A percentile compares a stretch with the other conserved stretches of the same genome.
These are phyloP conservation scores for Colletotrichum sp. DNA, from an alignment of 2,329 filamentous ascomycete genomes.

Conservation along the genomic window DNA sequence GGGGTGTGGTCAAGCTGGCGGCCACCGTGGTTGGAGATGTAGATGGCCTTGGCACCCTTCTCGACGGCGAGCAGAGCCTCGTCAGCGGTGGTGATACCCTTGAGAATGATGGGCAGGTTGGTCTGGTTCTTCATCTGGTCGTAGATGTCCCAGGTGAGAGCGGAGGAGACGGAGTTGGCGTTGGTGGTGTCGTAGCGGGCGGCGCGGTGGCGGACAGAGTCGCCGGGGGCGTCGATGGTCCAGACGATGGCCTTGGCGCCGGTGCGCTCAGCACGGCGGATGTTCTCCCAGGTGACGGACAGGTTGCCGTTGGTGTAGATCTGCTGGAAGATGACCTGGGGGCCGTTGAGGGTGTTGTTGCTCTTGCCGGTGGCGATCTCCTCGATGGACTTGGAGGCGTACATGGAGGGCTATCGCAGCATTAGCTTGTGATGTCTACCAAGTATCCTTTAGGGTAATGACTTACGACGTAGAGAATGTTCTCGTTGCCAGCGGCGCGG, in stretches of 20 bases:
- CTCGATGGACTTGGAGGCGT: constrained; percentile 38
- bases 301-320: constrained; percentile 32
- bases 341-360: constrained; percentile 27
- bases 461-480: constrained; percentile 49
- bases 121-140: constrained; percentile 34
- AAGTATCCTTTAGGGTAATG: rapidly evolving
- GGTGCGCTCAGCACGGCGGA: constrained; percentile 35
- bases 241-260: constrained; percentile 43
- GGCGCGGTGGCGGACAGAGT: constrained; percentile 24
- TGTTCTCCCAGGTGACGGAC: constrained; percentile 34
- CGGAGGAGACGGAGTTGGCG: constrained; percentile 22
- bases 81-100: constrained; percentile 42
- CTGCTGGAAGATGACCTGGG: constrained; percentile 38
- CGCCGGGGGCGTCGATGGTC: constrained; percentile 37
- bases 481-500: constrained; percentile 46
- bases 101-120: constrained; percentile 40
- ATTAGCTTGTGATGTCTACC: neutral
- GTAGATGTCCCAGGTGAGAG: constrained; percentile 28
- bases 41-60: constrained; percentile 39
- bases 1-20: constrained; percentile 45
- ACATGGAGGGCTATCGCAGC: constrained; percentile 28
- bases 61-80: constrained; percentile 38
- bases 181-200: constrained; percentile 26
- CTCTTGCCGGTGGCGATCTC: constrained; percentile 33
- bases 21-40: constrained; percentile 46